A percentile compares a stretch with the other conserved stretches of the same genome.
Conservation (phyloP, 2,329 filamentous ascomycete species). For the Scopulariopsis brevicaulis region DNA sequence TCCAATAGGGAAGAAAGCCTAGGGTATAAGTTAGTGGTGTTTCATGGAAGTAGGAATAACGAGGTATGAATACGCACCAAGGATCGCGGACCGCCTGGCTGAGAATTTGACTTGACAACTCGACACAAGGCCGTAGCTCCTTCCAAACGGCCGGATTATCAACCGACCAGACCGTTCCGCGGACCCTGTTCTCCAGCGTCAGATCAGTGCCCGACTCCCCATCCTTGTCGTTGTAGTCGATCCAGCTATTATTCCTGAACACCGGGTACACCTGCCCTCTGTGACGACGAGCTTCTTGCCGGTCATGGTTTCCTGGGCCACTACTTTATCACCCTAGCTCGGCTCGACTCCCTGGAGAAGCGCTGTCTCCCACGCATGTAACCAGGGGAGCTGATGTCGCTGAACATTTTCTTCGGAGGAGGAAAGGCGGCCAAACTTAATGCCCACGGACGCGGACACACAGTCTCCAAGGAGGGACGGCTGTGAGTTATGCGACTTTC, state of each 20-base stretch:
- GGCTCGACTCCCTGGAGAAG: background rate
- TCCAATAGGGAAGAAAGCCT: background rate
- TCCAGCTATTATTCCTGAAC: constrained; percentile 7
- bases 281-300: background rate
- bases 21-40: background rate
- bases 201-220: background rate
- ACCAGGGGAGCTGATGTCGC: background rate
- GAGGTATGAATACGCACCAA: constrained; percentile 7
- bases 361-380: constrained; percentile 8
- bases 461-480: background rate
- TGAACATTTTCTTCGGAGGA: constrained; percentile 4
- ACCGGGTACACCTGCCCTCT: constrained; percentile 5
- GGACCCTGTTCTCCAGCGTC: background rate
- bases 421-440: constrained; percentile 5
- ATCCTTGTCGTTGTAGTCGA: background rate
- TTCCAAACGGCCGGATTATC: constrained; percentile 6
- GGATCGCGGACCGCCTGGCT: background rate
- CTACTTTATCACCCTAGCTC: background rate
- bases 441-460: background rate
- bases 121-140: constrained; percentile 5
- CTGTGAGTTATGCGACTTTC: too few species aligned
- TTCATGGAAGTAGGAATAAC: background rate
- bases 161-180: constrained; percentile 2
- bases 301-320: background rate
- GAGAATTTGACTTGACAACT: constrained; percentile 8